A percentile compares a stretch with the other conserved stretches of the same genome.
Conservation (phyloP, 2,329 filamentous ascomycete species). For the Exophiala dermatitidis region DNA sequence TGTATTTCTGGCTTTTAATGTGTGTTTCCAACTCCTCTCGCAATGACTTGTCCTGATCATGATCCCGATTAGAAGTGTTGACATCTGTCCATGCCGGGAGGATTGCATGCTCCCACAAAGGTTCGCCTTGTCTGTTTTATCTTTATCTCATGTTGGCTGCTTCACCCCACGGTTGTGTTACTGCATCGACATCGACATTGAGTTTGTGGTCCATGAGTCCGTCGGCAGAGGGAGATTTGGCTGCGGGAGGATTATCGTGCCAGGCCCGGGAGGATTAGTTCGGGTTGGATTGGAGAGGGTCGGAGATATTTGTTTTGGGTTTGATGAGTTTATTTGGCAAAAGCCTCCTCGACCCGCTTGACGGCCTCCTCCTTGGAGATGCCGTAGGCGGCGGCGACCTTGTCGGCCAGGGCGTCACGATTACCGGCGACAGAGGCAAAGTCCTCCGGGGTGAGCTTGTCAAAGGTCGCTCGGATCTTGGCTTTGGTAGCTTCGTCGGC, state of each 20-base stretch:
- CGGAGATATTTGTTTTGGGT: background rate
- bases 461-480: slow-evolving; percentile 21
- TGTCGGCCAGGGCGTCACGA: slow-evolving; percentile 18
- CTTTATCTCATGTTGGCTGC: too few relatives aligned
- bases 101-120: too few relatives aligned
- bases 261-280: background rate
- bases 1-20: too few relatives aligned
- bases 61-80: background rate
- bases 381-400: slow-evolving; percentile 20
- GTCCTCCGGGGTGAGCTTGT: slow-evolving; percentile 25
- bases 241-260: too few relatives aligned
- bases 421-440: slow-evolving; percentile 20
- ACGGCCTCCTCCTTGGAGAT: slow-evolving; percentile 24
- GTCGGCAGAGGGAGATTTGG: too few relatives aligned
- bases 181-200: background rate
- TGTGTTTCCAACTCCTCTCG: too few relatives aligned
- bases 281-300: background rate
- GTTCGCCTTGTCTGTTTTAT: too few relatives aligned
- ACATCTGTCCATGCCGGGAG: background rate
- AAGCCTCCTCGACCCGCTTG: slow-evolving; percentile 20
- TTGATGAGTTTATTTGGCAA: slow-evolving; percentile 9
- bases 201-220: too few relatives aligned
- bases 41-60: too few relatives aligned
- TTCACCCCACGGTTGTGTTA: background rate
- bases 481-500: slow-evolving; percentile 23